These are phyloP conservation scores for Talaromyces piceae DNA, from an alignment of 2,329 filamentous ascomycete genomes.

Conservation along the genomic window DNA sequence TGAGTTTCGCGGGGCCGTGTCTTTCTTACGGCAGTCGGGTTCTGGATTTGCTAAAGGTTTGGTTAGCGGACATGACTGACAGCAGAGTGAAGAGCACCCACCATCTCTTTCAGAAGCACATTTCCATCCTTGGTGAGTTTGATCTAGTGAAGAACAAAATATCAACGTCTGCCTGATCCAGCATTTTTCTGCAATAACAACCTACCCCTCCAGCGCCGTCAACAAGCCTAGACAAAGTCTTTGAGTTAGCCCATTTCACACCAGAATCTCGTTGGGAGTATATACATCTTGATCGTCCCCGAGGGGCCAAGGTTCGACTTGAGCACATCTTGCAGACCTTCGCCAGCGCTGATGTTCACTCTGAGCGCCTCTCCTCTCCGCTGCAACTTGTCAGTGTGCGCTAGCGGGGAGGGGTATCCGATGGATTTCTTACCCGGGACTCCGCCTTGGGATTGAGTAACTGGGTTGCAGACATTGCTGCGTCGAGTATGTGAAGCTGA, in stretches of 20 bases:
- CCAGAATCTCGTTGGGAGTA: background rate
- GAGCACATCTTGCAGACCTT: slow-evolving; percentile 87
- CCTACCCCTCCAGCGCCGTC: slow-evolving; percentile 55
- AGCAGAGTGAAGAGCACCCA: slow-evolving; percentile 21
- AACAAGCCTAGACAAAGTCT: slow-evolving; percentile 42
- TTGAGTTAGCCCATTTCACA: slow-evolving; percentile 22
- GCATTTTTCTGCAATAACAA: background rate
- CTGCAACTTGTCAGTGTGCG: slow-evolving; percentile 49
- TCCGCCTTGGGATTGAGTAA: slow-evolving; percentile 98
- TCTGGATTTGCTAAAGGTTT: slow-evolving; percentile 71
- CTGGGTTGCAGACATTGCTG: slow-evolving; percentile 87
- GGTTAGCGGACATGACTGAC: background rate
- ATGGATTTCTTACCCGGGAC: slow-evolving; percentile 64
- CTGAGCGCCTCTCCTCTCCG: slow-evolving; percentile 91
- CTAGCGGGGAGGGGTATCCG: slow-evolving; percentile 21
- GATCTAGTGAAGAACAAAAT: slow-evolving; percentile 62
- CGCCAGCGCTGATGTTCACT: slow-evolving; percentile 95
- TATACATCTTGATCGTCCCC: slow-evolving; percentile 91
- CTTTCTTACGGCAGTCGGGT: slow-evolving; percentile 74
- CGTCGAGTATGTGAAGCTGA: slow-evolving; percentile 11
- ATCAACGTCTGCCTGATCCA: slow-evolving; percentile 12
- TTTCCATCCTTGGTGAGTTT: slow-evolving; percentile 99
- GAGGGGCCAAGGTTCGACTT: slow-evolving; percentile 92
- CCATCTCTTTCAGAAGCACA: slow-evolving; percentile 64
- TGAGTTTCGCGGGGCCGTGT: slow-evolving; percentile 8